Percentiles rank a stretch among this genome's conserved stretches.
Conservation (phyloP, 257 asterid genomes). For the Nicotiana attenuata region DNA sequence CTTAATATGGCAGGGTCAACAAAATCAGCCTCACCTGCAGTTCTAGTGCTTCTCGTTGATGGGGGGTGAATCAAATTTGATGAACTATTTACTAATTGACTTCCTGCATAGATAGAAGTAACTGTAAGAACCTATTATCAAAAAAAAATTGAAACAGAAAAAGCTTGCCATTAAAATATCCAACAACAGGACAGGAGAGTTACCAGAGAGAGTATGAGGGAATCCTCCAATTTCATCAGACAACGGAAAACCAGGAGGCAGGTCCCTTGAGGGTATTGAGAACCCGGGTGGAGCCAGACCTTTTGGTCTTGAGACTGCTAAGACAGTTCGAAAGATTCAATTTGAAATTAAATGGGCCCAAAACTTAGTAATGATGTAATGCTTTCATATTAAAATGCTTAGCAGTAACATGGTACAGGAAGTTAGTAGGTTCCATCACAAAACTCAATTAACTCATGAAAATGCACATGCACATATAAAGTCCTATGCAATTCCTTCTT, state of each 20-base stretch:
- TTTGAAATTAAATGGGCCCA: not conserved
- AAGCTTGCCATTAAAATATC: not conserved
- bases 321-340: constrained; percentile 2
- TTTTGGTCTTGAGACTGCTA: constrained; percentile 58
- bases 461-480: constrained; percentile 3
- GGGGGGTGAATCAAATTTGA: constrained; percentile 36
- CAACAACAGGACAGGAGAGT: constrained; percentile 1
- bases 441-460: not conserved
- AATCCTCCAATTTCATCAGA: constrained; percentile 41
- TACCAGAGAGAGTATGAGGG: constrained; percentile 53
- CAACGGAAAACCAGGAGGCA: constrained; percentile 77
- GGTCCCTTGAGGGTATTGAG: constrained; percentile 60
- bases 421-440: not conserved
- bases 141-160: not conserved
- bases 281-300: constrained; percentile 81
- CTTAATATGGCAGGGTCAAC: constrained; percentile 48
- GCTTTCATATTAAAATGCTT: not conserved
- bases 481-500: not conserved
- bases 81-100: constrained; percentile 32
- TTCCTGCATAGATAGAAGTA: constrained; percentile 38
- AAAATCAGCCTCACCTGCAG: constrained; percentile 38
- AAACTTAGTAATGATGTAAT: constrained; percentile 1
- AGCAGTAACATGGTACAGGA: not conserved
- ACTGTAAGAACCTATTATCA: not conserved
- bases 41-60: constrained; percentile 31